Conservation (phyloP, 768 basidiomycete genomes). For the Atractiella rhizophila region DNA sequence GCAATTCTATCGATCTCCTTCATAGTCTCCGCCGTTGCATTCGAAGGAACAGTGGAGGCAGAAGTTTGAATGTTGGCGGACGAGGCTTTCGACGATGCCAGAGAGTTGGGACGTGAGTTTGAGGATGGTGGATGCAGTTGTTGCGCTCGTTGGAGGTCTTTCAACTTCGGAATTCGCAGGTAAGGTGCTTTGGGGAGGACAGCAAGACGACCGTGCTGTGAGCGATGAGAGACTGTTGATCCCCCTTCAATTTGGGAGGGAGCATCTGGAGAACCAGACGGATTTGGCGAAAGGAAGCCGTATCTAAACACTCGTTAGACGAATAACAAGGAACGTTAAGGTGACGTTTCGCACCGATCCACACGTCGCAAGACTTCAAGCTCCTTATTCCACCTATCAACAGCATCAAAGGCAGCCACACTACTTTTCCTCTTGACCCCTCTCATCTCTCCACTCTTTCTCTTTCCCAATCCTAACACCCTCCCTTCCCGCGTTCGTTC, state of each 20-base stretch:
- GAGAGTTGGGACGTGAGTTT: slow-evolving; percentile 28
- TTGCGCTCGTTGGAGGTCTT: slow-evolving; percentile 12
- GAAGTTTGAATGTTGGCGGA: slow-evolving; percentile 8
- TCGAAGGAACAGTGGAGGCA: slow-evolving; percentile 20
- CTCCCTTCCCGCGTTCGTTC: slow-evolving; percentile 56
- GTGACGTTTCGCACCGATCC: slow-evolving; percentile 26
- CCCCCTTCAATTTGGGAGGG: too few species aligned
- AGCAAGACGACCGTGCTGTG: slow-evolving; percentile 50
- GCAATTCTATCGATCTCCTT: slow-evolving; percentile 54
- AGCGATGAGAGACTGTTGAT: slow-evolving; percentile 14
- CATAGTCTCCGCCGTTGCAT: slow-evolving; percentile 20
- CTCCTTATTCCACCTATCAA: slow-evolving; percentile 48
- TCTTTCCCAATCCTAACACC: slow-evolving; percentile 14
- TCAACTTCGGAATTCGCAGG: slow-evolving; percentile 34
- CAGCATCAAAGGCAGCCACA: slow-evolving; percentile 22
- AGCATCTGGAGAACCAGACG: too few species aligned
- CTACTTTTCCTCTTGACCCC: slow-evolving; percentile 21
- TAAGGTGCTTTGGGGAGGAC: slow-evolving; percentile 37
- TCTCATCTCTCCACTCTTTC: slow-evolving; percentile 23
- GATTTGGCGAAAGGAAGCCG: slow-evolving; percentile 59
- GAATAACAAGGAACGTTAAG: not conserved
- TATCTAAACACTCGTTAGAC: slow-evolving; percentile 31
- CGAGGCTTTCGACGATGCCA: slow-evolving; percentile 4
- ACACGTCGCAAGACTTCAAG: slow-evolving; percentile 42
- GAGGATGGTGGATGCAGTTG: slow-evolving; percentile 22